These are phyloP conservation scores for Alternaria hordeiaustralica DNA, from an alignment of 2,329 filamentous ascomycete genomes.

Conservation along the genomic window DNA sequence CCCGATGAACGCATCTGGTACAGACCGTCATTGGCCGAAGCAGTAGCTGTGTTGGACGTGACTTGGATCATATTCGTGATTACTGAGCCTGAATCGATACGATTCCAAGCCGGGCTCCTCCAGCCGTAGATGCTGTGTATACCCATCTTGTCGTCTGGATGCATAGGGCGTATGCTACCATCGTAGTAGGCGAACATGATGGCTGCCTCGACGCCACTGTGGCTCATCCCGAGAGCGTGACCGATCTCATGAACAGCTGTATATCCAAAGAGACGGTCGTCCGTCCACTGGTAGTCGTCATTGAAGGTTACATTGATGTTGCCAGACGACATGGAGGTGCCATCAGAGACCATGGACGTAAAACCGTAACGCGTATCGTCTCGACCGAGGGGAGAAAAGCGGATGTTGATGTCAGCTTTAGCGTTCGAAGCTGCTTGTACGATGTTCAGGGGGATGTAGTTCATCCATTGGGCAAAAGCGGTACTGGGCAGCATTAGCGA, in stretches of 20 bases:
- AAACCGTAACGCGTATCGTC: constrained; percentile 29
- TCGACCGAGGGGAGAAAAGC: constrained; percentile 28
- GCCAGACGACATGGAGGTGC: constrained; percentile 25
- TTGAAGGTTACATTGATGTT: constrained; percentile 41
- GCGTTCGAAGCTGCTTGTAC: constrained; percentile 17
- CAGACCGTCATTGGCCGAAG: constrained; percentile 27
- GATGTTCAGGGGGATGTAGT: constrained; percentile 28
- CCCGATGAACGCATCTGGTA: constrained; percentile 37
- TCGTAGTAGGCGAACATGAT: constrained; percentile 41
- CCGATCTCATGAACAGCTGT: constrained; percentile 40
- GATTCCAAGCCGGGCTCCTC: constrained; percentile 34
- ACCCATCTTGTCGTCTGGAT: constrained; percentile 37
- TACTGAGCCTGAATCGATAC: constrained; percentile 27
- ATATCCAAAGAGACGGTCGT: constrained; percentile 36
- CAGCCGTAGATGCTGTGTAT: constrained; percentile 39
- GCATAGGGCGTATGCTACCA: constrained; percentile 26
- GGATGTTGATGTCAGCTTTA: constrained; percentile 34
- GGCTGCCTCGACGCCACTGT: constrained; percentile 35
- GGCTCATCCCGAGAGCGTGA: constrained; percentile 36
- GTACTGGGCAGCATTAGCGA: constrained; percentile 10
- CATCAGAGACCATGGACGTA: constrained; percentile 36
- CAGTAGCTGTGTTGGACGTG: constrained; percentile 12
- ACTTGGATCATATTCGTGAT: constrained; percentile 27
- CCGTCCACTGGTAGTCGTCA: constrained; percentile 36
- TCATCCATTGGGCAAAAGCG: constrained; percentile 37